Evolutionary conservation across 2,329 filamentous ascomycete genomes (phyloP).

Genomic region (Ceratocystis ficicola): DNA sequence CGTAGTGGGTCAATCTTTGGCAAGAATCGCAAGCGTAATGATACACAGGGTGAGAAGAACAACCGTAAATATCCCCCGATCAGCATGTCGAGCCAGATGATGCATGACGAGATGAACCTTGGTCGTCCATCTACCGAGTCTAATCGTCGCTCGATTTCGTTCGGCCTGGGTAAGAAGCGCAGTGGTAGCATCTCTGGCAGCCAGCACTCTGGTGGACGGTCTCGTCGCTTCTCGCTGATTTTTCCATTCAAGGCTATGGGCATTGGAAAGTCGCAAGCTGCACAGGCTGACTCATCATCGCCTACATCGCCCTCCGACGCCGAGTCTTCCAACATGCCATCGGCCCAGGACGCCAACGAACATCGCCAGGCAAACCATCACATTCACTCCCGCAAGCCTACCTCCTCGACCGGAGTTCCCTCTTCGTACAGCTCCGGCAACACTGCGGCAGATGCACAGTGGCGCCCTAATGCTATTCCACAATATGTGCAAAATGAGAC

Average conservation of each 20-base stretch:
- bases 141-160: slow-evolving; percentile 55
- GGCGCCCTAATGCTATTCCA: slow-evolving; percentile 32
- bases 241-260: slow-evolving; percentile 49
- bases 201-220: slow-evolving; percentile 45
- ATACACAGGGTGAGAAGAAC: slow-evolving; percentile 29
- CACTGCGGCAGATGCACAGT: slow-evolving; percentile 9
- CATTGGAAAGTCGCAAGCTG: slow-evolving; percentile 35
- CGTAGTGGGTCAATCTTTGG: slow-evolving; percentile 70
- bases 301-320: slow-evolving; percentile 37
- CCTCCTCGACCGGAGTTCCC: slow-evolving; percentile 20
- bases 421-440: slow-evolving; percentile 5
- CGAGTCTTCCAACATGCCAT: slow-evolving; percentile 42
- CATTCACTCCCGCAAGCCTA: slow-evolving; percentile 13
- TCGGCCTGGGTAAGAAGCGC: slow-evolving; percentile 57
- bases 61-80: slow-evolving; percentile 75
- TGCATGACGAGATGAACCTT: slow-evolving; percentile 39
- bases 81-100: slow-evolving; percentile 59
- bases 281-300: slow-evolving; percentile 34
- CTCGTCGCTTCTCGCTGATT: slow-evolving; percentile 59
- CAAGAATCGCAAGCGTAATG: slow-evolving; percentile 40
- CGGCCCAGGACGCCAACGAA: slow-evolving; percentile 35
- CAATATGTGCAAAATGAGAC: slow-evolving; percentile 36
- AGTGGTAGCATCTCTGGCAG: slow-evolving; percentile 53
- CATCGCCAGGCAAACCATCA: slow-evolving; percentile 12
- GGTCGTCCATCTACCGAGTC: slow-evolving; percentile 58